phyloP scores from a whole-genome alignment of 805 yeast genomes.

The Osmozyma mogii region DNA sequence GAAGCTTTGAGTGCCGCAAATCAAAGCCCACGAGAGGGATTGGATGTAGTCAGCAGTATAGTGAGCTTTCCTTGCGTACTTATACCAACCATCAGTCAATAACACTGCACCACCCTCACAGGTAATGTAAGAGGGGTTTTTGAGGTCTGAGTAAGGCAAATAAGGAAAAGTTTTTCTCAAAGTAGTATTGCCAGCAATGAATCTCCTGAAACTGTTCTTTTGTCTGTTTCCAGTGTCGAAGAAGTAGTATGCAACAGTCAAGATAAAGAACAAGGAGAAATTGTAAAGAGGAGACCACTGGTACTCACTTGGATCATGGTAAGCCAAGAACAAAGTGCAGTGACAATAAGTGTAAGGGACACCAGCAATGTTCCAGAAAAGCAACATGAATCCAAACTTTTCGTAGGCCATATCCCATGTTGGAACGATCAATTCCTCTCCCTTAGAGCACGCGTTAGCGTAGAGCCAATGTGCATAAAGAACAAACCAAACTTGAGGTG shows the following conservation, averaged over 20 bases:
- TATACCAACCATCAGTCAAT: conserved; percentile 92
- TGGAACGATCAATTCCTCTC: conserved; percentile 95
- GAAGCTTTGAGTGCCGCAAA: conserved; percentile 80
- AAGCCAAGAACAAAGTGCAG: conserved; percentile 74
- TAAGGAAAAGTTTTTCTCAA: conserved; percentile 89
- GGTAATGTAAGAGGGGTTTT: conserved; percentile 76
- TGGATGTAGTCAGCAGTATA: conserved; percentile 93
- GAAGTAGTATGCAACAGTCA: conserved; percentile 75
- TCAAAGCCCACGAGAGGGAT: conserved; percentile 84
- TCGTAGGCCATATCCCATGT: conserved; percentile 99
- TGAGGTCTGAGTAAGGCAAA: conserved; percentile 75
- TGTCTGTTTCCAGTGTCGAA: conserved; percentile 95
- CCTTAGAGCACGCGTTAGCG: conserved; percentile 95
- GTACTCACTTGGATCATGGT: conserved; percentile 81
- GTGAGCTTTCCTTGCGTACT: conserved; percentile 86
- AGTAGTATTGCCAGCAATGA: conserved; percentile 68
- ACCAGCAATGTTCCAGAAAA: conserved; percentile 98
- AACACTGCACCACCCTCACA: conserved; percentile 81
- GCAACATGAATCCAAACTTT: conserved; percentile 97
- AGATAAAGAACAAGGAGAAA: conserved; percentile 43
- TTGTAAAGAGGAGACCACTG: conserved; percentile 60
- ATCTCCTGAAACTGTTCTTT: conserved; percentile 84
- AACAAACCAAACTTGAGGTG: conserved; percentile 68
- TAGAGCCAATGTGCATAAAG: conserved; percentile 87
- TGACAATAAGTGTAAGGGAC: conserved; percentile 98